These are phyloP conservation scores for Rosellinia necatrix DNA, from an alignment of 2,329 filamentous ascomycete genomes.

Conservation along the genomic window DNA sequence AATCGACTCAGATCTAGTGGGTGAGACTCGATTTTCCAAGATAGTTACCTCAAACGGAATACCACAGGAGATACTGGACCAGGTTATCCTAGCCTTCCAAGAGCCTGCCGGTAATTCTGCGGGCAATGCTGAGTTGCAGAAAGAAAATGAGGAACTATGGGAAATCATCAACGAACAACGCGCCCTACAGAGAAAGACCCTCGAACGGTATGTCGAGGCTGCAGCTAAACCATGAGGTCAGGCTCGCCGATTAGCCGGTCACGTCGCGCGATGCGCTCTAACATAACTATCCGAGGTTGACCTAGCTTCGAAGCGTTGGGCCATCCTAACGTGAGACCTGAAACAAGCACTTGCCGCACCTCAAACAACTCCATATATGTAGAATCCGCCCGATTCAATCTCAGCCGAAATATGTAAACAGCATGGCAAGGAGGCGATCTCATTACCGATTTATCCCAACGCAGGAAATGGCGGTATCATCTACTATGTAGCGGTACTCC, in stretches of 20 bases:
- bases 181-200: constrained; percentile 47
- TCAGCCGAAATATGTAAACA: background rate
- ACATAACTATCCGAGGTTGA: too few relatives aligned
- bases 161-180: constrained; percentile 51
- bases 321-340: background rate
- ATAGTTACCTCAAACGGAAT: constrained; percentile 55
- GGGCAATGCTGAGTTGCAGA: constrained; percentile 44
- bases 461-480: background rate
- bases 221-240: constrained; percentile 32
- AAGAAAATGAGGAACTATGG: constrained; percentile 52
- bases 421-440: background rate
- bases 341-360: constrained; percentile 5
- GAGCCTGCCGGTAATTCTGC: constrained; percentile 37
- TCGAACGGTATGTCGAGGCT: constrained; percentile 39
- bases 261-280: too few relatives aligned
- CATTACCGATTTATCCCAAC: background rate
- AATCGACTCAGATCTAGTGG: constrained; percentile 52
- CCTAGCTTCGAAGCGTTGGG: background rate
- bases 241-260: too few relatives aligned
- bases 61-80: constrained; percentile 51
- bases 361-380: constrained; percentile 1
- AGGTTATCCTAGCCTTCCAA: constrained; percentile 54
- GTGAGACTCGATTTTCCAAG: constrained; percentile 49
- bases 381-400: background rate
- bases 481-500: constrained; percentile 11